A percentile compares a stretch with the other conserved stretches of the same genome.
Evolutionary conservation across 129 eudicot genomes (phyloP).

Genomic region (sunflower (Helianthus annuus)): DNA sequence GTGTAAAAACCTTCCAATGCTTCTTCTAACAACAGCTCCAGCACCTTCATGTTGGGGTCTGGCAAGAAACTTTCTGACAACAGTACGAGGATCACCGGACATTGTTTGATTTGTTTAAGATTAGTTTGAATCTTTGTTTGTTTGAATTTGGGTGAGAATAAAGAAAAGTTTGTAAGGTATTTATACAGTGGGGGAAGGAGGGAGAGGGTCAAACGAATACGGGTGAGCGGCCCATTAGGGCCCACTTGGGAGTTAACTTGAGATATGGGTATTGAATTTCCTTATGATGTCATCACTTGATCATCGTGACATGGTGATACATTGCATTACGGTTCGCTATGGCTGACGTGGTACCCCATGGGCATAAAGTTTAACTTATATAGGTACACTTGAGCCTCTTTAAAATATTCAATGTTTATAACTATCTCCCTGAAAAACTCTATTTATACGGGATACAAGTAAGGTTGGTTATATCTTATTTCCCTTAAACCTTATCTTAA

Average conservation of each 20-base stretch:
- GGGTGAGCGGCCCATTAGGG: slow-evolving; percentile 8
- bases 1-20: slow-evolving; percentile 60
- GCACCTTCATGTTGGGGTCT: slow-evolving; percentile 81
- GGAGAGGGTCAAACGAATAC: slow-evolving; percentile 25
- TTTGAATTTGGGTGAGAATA: neutral
- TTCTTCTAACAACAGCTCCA: slow-evolving; percentile 74
- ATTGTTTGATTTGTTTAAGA: neutral
- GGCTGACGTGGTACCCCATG: slow-evolving; percentile 27
- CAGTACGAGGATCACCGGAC: slow-evolving; percentile 50
- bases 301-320: slow-evolving; percentile 13
- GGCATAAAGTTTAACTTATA: neutral
- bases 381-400: neutral
- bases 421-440: too few relatives aligned
- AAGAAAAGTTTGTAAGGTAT: slow-evolving; percentile 7
- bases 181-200: slow-evolving; percentile 13
- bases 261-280: slow-evolving; percentile 17
- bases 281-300: slow-evolving; percentile 13
- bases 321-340: slow-evolving; percentile 27
- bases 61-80: slow-evolving; percentile 61
- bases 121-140: neutral
- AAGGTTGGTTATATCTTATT: too few relatives aligned
- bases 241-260: slow-evolving; percentile 25
- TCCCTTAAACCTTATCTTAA: too few relatives aligned
- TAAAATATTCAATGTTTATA: too few relatives aligned
- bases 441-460: too few relatives aligned